A percentile compares a stretch with the other conserved stretches of the same genome.
phyloP scores from a whole-genome alignment of 1,284 basidiomycete species.

The Porogramme epimiltina region DNA sequence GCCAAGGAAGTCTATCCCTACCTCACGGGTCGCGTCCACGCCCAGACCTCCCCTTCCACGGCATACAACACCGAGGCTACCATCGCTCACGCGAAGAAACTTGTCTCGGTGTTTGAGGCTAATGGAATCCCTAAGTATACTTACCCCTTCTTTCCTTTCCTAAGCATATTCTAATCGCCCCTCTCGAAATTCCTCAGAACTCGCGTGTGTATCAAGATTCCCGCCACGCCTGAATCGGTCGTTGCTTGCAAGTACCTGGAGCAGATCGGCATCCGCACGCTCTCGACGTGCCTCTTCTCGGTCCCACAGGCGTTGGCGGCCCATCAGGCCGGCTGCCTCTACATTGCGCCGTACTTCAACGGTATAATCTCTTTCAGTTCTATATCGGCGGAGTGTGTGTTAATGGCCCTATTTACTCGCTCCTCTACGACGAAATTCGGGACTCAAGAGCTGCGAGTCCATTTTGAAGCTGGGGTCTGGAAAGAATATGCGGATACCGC shows the following conservation, averaged over 20 bases:
- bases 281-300: conserved; percentile 50
- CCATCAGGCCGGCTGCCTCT: conserved; percentile 47
- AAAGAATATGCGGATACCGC: conserved; percentile 43
- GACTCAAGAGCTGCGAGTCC: conserved; percentile 46
- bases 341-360: conserved; percentile 53
- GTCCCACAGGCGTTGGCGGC: conserved; percentile 49
- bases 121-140: conserved; percentile 46
- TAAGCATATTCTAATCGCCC: too few species aligned
- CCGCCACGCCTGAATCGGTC: conserved; percentile 46
- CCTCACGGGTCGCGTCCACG: conserved; percentile 48
- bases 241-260: conserved; percentile 46
- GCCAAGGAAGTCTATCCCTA: conserved; percentile 47
- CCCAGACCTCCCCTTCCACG: conserved; percentile 45
- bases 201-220: conserved; percentile 55
- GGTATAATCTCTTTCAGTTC: conserved; percentile 29
- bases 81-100: conserved; percentile 45
- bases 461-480: conserved; percentile 45
- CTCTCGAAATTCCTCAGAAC: conserved; percentile 28
- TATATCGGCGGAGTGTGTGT: neutral
- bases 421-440: neutral
- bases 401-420: neutral
- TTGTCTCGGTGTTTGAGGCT: conserved; percentile 44
- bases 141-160: neutral
- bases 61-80: conserved; percentile 47
- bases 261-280: conserved; percentile 44